These are phyloP conservation scores for Solanum hybrid DNA, from an alignment of 305 asterid genomes.

Conservation along the genomic window DNA sequence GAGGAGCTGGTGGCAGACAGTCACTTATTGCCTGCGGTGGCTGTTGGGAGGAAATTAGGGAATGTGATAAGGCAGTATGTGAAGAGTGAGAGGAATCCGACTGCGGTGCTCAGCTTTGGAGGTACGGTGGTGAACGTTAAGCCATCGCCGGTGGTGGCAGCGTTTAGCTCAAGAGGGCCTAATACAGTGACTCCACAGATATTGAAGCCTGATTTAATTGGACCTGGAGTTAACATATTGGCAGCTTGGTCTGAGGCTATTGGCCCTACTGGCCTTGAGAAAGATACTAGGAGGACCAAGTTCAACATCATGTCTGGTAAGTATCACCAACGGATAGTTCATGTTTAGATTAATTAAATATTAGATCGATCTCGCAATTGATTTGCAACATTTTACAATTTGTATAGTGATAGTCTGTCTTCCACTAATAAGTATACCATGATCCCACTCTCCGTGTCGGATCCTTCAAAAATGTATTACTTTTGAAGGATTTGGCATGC, in stretches of 20 bases:
- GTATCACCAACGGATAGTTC: not conserved
- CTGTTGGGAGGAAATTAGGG: slow-evolving; percentile 30
- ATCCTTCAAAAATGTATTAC: not conserved
- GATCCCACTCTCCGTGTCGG: not conserved
- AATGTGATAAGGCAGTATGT: slow-evolving; percentile 22
- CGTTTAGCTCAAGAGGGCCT: slow-evolving; percentile 43
- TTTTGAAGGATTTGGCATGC: not conserved
- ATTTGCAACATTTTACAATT: not conserved
- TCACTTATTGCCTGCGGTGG: slow-evolving; percentile 37
- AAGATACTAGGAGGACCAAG: slow-evolving; percentile 24
- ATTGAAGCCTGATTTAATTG: slow-evolving; percentile 40
- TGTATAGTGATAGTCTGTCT: not conserved
- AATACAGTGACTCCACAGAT: slow-evolving; percentile 39
- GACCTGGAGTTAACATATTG: slow-evolving; percentile 40
- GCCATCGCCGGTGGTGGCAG: slow-evolving; percentile 46
- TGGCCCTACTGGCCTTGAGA: slow-evolving; percentile 38
- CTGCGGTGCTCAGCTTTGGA: slow-evolving; percentile 36
- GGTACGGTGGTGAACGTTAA: slow-evolving; percentile 40
- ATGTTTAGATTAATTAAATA: not conserved
- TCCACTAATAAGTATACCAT: not conserved
- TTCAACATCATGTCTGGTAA: slow-evolving; percentile 44
- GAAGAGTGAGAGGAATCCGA: slow-evolving; percentile 17
- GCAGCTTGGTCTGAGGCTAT: slow-evolving; percentile 36
- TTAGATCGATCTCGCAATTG: not conserved
- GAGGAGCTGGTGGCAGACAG: slow-evolving; percentile 51